A percentile compares a stretch with the other conserved stretches of the same genome.
These are phyloP conservation scores for Rubroboletus pulcherrimus DNA, from an alignment of 768 basidiomycete species.

Conservation along the genomic window DNA sequence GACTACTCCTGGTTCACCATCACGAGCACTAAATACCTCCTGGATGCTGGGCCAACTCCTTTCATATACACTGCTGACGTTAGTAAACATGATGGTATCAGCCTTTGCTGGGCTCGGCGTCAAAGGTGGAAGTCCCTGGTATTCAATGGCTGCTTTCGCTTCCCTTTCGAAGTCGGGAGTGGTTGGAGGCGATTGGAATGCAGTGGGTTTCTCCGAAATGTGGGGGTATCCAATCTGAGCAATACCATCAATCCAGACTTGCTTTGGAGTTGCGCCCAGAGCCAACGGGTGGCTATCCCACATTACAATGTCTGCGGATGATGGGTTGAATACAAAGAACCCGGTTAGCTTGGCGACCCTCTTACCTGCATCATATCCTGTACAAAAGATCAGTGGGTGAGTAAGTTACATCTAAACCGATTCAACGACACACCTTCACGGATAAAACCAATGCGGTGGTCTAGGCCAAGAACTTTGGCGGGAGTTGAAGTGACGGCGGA, in stretches of 20 bases:
- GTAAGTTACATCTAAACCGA: not conserved
- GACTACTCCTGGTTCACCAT: constrained; percentile 36
- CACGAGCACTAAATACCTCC: constrained; percentile 17
- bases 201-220: constrained; percentile 49
- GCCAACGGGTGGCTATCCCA: constrained; percentile 78
- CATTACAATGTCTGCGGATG: constrained; percentile 56
- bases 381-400: not conserved
- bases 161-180: constrained; percentile 66
- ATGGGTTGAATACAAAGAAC: not conserved
- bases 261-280: constrained; percentile 72
- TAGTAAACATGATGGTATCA: constrained; percentile 55
- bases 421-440: constrained; percentile 41
- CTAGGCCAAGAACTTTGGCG: constrained; percentile 65
- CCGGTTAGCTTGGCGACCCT: not conserved
- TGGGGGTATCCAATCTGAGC: constrained; percentile 53
- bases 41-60: constrained; percentile 27
- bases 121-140: constrained; percentile 72
- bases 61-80: constrained; percentile 52
- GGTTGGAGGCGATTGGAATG: constrained; percentile 48
- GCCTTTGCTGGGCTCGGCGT: constrained; percentile 36
- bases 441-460: constrained; percentile 67
- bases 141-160: constrained; percentile 51
- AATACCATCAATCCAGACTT: constrained; percentile 86
- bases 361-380: constrained; percentile 70
- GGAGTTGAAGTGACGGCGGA: constrained; percentile 69